Base-by-base conservation (phyloP, 2,329 filamentous ascomycete genomes). In the Beauveria sp. region DNA sequence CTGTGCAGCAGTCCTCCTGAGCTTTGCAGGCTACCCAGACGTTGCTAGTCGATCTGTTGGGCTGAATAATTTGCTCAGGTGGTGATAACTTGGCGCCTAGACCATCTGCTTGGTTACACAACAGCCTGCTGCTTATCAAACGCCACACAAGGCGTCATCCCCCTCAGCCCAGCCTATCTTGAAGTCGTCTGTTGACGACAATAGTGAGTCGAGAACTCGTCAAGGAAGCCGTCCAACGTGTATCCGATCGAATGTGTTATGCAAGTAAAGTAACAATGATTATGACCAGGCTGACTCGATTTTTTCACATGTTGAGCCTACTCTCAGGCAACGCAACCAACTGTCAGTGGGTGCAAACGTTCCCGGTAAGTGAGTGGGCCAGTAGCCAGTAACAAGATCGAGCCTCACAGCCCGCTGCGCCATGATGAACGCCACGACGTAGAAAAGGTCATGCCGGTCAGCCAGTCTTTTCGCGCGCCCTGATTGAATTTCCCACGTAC, bases 371-470 rank as follows among this genome's bases (percentile, higher is more conserved):
- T 37, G 34, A 37, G 34, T 37, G 34, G 57, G 41, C 48, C 50
- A 46, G 20, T 3, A 43, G 47, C 37, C 22, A 40, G 37, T 22
- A 12, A 50, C 22, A 8, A 26, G 30, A 51, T 37, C 40, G 20
- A 59, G 57, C 57, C 44, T 59, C 57, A 54, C 47, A 59, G 57
- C 48, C 48, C 41, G 37, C 47, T 54, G 41, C 48, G 56, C 47
- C 37, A 18, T 22, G 22, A n/a, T 26, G 6, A 41, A 44, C 56
- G 56, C 56, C 56, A 59, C 40, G 48, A 34, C 48, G 48, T n/a
- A n/a, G 26, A 46, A 16, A 10, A 18, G 56, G 47, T 59, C 48
- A 44, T 53, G 37, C 47, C 34, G 2, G 12, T 37, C 34, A 37
- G 30, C 30, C 30, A 34, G 30, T 12, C 12, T 34, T 37, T 16